Conservation (phyloP, 768 basidiomycete genomes). For the Mycena vitilis region DNA sequence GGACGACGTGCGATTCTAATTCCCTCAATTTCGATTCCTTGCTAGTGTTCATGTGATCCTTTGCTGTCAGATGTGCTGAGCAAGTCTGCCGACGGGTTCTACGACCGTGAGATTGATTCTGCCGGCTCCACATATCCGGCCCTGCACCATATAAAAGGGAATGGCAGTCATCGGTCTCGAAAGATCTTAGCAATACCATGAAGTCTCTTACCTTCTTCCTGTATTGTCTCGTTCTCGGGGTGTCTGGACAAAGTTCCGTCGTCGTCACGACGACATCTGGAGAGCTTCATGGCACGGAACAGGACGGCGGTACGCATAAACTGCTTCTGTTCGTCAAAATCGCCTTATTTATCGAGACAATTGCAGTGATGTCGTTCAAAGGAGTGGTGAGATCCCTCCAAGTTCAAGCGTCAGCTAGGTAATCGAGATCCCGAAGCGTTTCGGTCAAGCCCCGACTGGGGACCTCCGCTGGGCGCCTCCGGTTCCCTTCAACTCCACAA, state of each 20-base stretch:
- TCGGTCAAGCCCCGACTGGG: conserved; percentile 13
- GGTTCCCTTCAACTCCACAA: conserved; percentile 6
- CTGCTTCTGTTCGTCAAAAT: neutral
- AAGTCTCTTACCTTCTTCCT: conserved; percentile 16
- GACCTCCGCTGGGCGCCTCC: conserved; percentile 20
- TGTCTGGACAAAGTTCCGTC: conserved; percentile 7
- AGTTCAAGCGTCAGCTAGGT: neutral
- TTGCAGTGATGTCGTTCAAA: conserved; percentile 26
- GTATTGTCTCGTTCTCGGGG: conserved; percentile 9
- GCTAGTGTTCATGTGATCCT: too few species aligned
- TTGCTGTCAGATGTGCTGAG: too few species aligned
- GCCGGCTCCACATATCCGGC: too few species aligned
- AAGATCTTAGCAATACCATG: conserved; percentile 1
- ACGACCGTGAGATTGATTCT: too few species aligned
- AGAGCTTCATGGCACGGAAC: conserved; percentile 23
- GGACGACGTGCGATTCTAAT: too few species aligned
- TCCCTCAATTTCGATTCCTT: too few species aligned
- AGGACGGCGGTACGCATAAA: conserved; percentile 22
- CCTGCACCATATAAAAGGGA: too few species aligned
- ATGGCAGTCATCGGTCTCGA: too few species aligned
- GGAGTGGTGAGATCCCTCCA: conserved; percentile 19
- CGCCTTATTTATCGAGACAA: neutral
- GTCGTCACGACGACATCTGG: conserved; percentile 28
- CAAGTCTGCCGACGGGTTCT: too few species aligned
- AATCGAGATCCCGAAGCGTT: conserved; percentile 7